Evolutionary conservation across 2,329 filamentous ascomycete genomes (phyloP).

Genomic region (Curvularia sp.): DNA sequence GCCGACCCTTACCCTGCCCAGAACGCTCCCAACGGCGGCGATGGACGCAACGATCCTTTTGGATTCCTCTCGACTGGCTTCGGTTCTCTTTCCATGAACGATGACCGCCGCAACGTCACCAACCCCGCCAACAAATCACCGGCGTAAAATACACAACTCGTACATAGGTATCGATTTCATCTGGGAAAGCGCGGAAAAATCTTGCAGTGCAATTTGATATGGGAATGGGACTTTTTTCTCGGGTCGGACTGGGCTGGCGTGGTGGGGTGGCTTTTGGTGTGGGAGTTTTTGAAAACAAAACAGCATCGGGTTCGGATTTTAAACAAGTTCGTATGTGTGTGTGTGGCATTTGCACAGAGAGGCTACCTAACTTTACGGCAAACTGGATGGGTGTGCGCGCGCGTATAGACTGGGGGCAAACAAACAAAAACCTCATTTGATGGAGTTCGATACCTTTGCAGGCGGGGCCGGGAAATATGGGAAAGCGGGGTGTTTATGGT

Average conservation of each 20-base stretch:
- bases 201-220: slow-evolving; percentile 46
- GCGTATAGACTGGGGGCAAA: slow-evolving; percentile 42
- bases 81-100: slow-evolving; percentile 73
- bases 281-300: slow-evolving; percentile 39
- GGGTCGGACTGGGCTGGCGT: slow-evolving; percentile 39
- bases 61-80: slow-evolving; percentile 80
- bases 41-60: slow-evolving; percentile 76
- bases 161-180: slow-evolving; percentile 46
- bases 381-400: slow-evolving; percentile 16
- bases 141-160: slow-evolving; percentile 40
- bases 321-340: no score
- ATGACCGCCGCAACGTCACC: slow-evolving; percentile 56
- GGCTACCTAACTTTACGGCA: slow-evolving; percentile 35
- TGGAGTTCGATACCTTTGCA: slow-evolving; percentile 49
- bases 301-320: slow-evolving; percentile 41
- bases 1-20: slow-evolving; percentile 82
- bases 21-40: slow-evolving; percentile 70
- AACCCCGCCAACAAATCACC: slow-evolving; percentile 51
- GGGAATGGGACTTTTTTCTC: slow-evolving; percentile 41
- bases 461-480: slow-evolving; percentile 16
- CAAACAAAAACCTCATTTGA: slow-evolving; percentile 37
- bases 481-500: no score
- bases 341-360: slow-evolving; percentile 46
- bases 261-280: slow-evolving; percentile 42
- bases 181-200: slow-evolving; percentile 34